phyloP scores from a whole-genome alignment of 352 stramenopile species.

The Phytopythium litorale region DNA sequence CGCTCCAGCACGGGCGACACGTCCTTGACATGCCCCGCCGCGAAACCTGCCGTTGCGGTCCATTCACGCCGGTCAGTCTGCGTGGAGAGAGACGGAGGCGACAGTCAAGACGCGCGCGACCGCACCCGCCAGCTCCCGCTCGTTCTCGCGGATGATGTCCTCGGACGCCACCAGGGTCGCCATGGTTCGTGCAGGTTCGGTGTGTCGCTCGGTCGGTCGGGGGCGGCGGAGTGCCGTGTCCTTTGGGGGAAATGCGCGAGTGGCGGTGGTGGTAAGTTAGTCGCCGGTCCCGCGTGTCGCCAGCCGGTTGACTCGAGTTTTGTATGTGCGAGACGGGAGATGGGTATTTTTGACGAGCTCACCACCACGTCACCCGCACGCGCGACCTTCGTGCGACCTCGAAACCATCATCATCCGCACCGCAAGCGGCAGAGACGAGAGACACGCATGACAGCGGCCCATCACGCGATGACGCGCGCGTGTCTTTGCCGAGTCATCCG shows the following conservation, averaged over 20 bases:
- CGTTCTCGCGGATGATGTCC: slow-evolving; percentile 59
- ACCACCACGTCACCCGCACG: slow-evolving; percentile 1
- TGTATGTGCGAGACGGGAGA: background rate
- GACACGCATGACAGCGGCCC: background rate
- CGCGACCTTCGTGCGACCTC: slow-evolving; percentile 2
- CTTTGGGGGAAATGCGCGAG: background rate
- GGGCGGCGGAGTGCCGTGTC: background rate
- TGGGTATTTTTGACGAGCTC: background rate
- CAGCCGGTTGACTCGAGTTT: background rate
- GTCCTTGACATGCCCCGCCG: slow-evolving; percentile 31
- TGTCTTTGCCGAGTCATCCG: background rate
- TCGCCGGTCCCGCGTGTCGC: background rate
- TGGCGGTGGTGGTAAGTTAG: background rate
- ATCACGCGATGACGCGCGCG: background rate
- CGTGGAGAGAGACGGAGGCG: background rate
- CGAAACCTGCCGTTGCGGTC: slow-evolving; percentile 36
- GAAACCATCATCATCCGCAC: background rate
- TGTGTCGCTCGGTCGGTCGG: background rate
- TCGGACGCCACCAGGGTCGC: slow-evolving; percentile 14
- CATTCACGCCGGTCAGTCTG: background rate
- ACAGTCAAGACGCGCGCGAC: background rate
- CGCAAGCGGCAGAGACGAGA: slow-evolving; percentile 3
- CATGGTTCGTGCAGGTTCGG: background rate
- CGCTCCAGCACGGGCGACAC: slow-evolving; percentile 50
- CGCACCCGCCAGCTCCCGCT: slow-evolving; percentile 64